Percentiles rank a stretch among this genome's conserved stretches.
Conservation (phyloP, 2,329 filamentous ascomycete species). For the Arthrobotrys sinensis region DNA sequence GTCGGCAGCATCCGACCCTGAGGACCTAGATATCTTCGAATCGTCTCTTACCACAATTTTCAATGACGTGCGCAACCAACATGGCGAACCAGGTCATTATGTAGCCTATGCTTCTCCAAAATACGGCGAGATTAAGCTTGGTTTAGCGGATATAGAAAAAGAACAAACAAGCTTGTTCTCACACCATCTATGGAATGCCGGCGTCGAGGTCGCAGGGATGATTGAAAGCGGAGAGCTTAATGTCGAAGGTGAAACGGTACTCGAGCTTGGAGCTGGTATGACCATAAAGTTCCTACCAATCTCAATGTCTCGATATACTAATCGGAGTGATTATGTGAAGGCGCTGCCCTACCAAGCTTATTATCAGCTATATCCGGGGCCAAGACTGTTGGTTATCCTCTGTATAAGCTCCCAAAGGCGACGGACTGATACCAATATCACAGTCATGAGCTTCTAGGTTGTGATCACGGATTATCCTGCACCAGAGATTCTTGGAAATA, state of each 20-base stretch:
- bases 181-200: slow-evolving; percentile 80
- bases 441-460: slow-evolving; percentile 67
- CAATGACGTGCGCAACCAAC: slow-evolving; percentile 64
- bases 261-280: slow-evolving; percentile 80
- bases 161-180: slow-evolving; percentile 73
- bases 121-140: slow-evolving; percentile 64
- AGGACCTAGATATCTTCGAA: slow-evolving; percentile 62
- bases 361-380: slow-evolving; percentile 69
- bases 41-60: slow-evolving; percentile 63
- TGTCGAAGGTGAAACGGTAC: slow-evolving; percentile 71
- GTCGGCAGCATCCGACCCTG: neutral
- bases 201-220: slow-evolving; percentile 63
- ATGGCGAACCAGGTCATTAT: slow-evolving; percentile 65
- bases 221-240: slow-evolving; percentile 67
- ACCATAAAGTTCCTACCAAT: slow-evolving; percentile 70
- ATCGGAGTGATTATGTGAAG: slow-evolving; percentile 6
- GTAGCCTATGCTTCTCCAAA: slow-evolving; percentile 64
- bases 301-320: neutral
- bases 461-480: slow-evolving; percentile 80
- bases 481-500: slow-evolving; percentile 73
- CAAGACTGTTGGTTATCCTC: slow-evolving; percentile 68
- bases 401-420: slow-evolving; percentile 4
- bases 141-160: slow-evolving; percentile 63
- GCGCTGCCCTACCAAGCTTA: slow-evolving; percentile 70
- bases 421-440: slow-evolving; percentile 48